Evolutionary conservation across 805 yeast genomes (phyloP).

Genomic region (Ogataea thermomethanolica): DNA sequence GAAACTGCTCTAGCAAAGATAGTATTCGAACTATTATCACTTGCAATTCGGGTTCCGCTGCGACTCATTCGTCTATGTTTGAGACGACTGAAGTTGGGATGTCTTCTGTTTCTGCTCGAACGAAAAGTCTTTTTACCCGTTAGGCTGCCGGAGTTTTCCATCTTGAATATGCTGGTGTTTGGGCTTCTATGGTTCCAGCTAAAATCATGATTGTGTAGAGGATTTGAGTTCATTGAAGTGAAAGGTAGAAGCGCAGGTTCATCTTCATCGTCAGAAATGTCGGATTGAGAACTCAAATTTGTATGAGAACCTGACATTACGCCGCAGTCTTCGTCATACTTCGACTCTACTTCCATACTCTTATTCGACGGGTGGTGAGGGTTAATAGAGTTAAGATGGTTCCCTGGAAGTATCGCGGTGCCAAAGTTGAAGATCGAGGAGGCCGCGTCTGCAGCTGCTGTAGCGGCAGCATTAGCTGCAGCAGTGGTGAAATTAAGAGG

Average conservation of each 20-base stretch:
- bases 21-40: slow-evolving; percentile 13
- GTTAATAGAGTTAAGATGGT: neutral
- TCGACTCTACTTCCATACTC: neutral
- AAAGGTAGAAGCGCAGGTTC: slow-evolving; percentile 31
- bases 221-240: slow-evolving; percentile 33
- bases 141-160: slow-evolving; percentile 15
- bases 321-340: slow-evolving; percentile 12
- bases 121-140: slow-evolving; percentile 15
- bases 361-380: slow-evolving; percentile 4
- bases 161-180: slow-evolving; percentile 14
- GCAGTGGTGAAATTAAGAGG: slow-evolving; percentile 27
- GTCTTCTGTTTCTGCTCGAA: slow-evolving; percentile 22
- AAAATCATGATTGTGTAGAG: slow-evolving; percentile 33
- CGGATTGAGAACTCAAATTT: slow-evolving; percentile 11
- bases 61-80: slow-evolving; percentile 52
- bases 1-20: slow-evolving; percentile 13
- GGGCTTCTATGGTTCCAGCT: slow-evolving; percentile 28
- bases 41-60: slow-evolving; percentile 28
- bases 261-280: slow-evolving; percentile 24
- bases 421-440: slow-evolving; percentile 31
- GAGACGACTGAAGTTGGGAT: slow-evolving; percentile 21
- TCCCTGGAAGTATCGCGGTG: slow-evolving; percentile 15
- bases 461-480: slow-evolving; percentile 28
- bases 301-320: slow-evolving; percentile 13
- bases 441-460: slow-evolving; percentile 29